Evolutionary conservation across 176 grass and related monocot species (phyloP).

Genomic region (Poa pratensis): DNA sequence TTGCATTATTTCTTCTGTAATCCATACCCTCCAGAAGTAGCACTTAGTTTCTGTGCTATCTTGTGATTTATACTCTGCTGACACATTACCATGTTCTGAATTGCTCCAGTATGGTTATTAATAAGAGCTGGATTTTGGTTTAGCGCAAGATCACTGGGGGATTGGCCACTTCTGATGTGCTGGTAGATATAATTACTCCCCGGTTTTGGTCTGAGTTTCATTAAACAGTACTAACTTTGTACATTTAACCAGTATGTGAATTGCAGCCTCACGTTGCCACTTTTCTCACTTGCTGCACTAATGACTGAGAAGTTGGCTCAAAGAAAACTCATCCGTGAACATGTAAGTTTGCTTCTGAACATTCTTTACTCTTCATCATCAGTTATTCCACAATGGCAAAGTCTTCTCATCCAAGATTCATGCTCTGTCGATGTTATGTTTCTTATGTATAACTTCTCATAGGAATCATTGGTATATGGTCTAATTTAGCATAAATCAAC

Average conservation of each 20-base stretch:
- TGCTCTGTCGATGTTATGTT: neutral
- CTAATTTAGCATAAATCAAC: neutral
- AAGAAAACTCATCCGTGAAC: slow-evolving; percentile 59
- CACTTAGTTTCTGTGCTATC: slow-evolving; percentile 33
- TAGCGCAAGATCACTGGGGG: slow-evolving; percentile 76
- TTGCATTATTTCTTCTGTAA: slow-evolving; percentile 13
- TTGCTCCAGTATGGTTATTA: slow-evolving; percentile 84
- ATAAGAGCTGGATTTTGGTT: slow-evolving; percentile 99
- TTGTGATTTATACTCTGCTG: slow-evolving; percentile 21
- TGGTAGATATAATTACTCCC: slow-evolving; percentile 59
- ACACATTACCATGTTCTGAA: slow-evolving; percentile 34
- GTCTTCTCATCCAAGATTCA: neutral
- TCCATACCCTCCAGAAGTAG: neutral
- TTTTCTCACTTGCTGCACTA: slow-evolving; percentile 74
- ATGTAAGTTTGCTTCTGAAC: slow-evolving; percentile 59
- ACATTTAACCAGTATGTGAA: slow-evolving; percentile 43
- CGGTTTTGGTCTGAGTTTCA: slow-evolving; percentile 31
- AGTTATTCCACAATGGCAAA: neutral
- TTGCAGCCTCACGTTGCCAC: slow-evolving; percentile 82
- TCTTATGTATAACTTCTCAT: slow-evolving; percentile 2
- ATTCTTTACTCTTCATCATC: neutral
- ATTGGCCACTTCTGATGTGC: slow-evolving; percentile 98
- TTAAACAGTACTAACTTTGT: slow-evolving; percentile 4
- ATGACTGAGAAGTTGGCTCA: slow-evolving; percentile 71
- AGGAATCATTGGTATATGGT: neutral